A percentile compares a stretch with the other conserved stretches of the same genome.
Evolutionary conservation across 2,329 filamentous ascomycete species (phyloP).

Genomic region (Cladosporium sp.): DNA sequence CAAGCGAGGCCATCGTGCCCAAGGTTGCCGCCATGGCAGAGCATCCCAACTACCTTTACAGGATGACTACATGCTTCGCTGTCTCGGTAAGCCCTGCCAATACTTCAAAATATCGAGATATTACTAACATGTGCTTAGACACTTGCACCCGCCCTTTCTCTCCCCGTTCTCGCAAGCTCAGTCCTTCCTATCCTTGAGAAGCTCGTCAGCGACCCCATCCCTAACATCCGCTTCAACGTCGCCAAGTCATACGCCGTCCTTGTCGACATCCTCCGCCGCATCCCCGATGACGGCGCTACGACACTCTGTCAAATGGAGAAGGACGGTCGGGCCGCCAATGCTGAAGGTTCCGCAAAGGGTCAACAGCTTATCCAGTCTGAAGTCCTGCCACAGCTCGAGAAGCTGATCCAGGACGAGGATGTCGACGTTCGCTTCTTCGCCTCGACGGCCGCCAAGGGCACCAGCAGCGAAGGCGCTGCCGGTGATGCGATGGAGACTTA

Average conservation of each 20-base stretch:
- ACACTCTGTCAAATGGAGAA: conserved; percentile 84
- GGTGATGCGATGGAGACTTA: conserved; percentile 35
- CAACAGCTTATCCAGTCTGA: conserved; percentile 42
- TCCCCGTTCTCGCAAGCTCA: conserved; percentile 87
- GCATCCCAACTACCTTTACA: conserved; percentile 97
- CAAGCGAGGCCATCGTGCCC: conserved; percentile 91
- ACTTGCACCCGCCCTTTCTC: conserved; percentile 83
- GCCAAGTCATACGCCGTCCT: conserved; percentile 93
- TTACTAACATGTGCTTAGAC: conserved; percentile 56
- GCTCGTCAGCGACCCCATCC: conserved; percentile 89
- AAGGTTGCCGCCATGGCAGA: conserved; percentile 98
- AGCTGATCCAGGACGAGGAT: conserved; percentile 94
- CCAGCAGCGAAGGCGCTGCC: conserved; percentile 19
- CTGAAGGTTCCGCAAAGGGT: conserved; percentile 41
- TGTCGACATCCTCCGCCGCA: conserved; percentile 83
- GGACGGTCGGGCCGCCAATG: conserved; percentile 54
- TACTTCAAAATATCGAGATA: not conserved
- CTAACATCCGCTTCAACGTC: conserved; percentile 99
- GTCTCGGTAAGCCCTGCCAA: conserved; percentile 71
- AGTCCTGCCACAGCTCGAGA: conserved; percentile 85
- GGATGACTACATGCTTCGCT: conserved; percentile 99
- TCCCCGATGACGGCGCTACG: conserved; percentile 69
- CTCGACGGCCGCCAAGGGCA: conserved; percentile 70
- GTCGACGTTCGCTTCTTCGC: conserved; percentile 98
- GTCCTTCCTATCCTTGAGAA: conserved; percentile 96